A percentile compares a stretch with the other conserved stretches of the same genome.
Conservation (phyloP, 2,329 filamentous ascomycete genomes). For the Podosphaera aphanis region DNA sequence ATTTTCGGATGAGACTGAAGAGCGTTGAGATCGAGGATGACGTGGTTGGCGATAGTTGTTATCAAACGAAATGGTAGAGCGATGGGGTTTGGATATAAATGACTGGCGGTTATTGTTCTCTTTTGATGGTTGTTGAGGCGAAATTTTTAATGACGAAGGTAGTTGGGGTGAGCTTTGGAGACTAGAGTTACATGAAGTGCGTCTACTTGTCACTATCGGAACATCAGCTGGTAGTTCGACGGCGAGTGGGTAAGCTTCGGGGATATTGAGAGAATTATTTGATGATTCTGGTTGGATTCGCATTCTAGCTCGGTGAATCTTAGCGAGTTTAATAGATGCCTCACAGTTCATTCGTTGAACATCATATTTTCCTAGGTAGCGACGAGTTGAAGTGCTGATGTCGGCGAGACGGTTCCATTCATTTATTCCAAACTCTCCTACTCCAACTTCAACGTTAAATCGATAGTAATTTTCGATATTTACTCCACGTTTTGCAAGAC, state of each 20-base stretch:
- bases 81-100: background rate
- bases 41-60: background rate
- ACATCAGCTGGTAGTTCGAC: slow-evolving; percentile 35
- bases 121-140: background rate
- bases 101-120: background rate
- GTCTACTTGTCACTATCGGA: slow-evolving; percentile 8
- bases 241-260: slow-evolving; percentile 18
- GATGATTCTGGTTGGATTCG: slow-evolving; percentile 6
- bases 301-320: slow-evolving; percentile 51
- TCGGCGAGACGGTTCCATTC: slow-evolving; percentile 89
- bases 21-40: slow-evolving; percentile 15
- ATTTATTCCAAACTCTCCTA: slow-evolving; percentile 96
- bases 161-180: slow-evolving; percentile 13
- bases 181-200: slow-evolving; percentile 16
- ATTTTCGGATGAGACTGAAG: slow-evolving; percentile 12
- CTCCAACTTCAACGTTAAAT: slow-evolving; percentile 87
- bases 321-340: slow-evolving; percentile 58
- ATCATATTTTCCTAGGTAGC: slow-evolving; percentile 51
- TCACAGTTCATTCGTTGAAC: slow-evolving; percentile 58
- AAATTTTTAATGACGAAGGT: slow-evolving; percentile 2
- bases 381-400: slow-evolving; percentile 75
- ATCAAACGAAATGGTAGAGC: background rate
- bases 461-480: slow-evolving; percentile 82
- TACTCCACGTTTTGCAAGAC: slow-evolving; percentile 54
- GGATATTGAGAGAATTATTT: slow-evolving; percentile 10